A percentile compares a stretch with the other conserved stretches of the same genome.
These are phyloP conservation scores for Camelina neglecta DNA, from an alignment of 345 rosid genomes.

Conservation along the genomic window DNA sequence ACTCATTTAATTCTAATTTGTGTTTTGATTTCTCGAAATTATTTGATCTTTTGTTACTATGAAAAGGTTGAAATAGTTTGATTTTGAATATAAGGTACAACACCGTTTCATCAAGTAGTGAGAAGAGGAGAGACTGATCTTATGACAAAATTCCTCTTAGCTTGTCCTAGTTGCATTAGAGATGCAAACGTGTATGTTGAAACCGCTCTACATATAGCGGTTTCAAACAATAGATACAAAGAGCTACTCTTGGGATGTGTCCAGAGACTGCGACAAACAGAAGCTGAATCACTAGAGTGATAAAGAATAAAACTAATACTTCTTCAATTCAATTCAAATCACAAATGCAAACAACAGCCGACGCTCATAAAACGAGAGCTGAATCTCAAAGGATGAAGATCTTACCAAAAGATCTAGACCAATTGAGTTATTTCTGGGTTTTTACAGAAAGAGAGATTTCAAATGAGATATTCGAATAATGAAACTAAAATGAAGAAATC, in stretches of 20 bases:
- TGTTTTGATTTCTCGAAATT: background rate
- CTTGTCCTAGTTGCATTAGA: slow-evolving; percentile 36
- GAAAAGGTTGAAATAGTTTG: background rate
- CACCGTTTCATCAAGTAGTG: slow-evolving; percentile 40
- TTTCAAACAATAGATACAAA: background rate
- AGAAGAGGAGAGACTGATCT: slow-evolving; percentile 37
- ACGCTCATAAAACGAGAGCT: too few species aligned
- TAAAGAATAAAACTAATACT: too few species aligned
- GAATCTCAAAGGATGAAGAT: too few species aligned
- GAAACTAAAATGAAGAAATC: too few species aligned
- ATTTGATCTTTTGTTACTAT: background rate
- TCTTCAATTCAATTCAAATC: too few species aligned
- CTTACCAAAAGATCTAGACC: too few species aligned
- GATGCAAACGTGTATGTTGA: slow-evolving; percentile 38
- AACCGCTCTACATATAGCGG: slow-evolving; percentile 45
- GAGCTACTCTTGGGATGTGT: slow-evolving; percentile 44
- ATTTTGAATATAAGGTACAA: slow-evolving; percentile 18
- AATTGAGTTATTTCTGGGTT: too few species aligned
- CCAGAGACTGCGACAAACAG: slow-evolving; percentile 8
- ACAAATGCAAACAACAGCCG: too few species aligned
- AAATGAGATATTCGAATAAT: too few species aligned
- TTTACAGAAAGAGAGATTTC: too few species aligned
- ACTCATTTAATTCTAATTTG: background rate
- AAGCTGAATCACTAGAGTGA: background rate
- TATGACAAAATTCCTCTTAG: slow-evolving; percentile 37